phyloP scores from a whole-genome alignment of 2,329 filamentous ascomycete genomes.

The Davidsoniella eucalypti region DNA sequence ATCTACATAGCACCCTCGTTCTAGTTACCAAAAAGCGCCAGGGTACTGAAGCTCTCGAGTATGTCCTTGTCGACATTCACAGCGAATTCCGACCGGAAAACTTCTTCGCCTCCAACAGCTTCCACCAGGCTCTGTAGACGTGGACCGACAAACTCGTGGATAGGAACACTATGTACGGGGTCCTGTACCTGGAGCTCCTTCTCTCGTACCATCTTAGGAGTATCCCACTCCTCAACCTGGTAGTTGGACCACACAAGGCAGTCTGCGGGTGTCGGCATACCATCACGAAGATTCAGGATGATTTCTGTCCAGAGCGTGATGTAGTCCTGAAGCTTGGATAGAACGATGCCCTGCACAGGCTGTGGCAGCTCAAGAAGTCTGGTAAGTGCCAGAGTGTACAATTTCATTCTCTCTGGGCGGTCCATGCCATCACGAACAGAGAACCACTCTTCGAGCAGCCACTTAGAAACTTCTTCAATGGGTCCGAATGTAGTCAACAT shows the following conservation, averaged over 20 bases:
- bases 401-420: constrained; percentile 48
- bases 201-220: constrained; percentile 36
- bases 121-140: constrained; percentile 43
- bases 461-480: constrained; percentile 38
- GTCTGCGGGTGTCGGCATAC: constrained; percentile 34
- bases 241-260: constrained; percentile 30
- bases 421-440: constrained; percentile 51
- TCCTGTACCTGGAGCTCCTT: constrained; percentile 40
- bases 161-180: constrained; percentile 49
- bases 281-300: constrained; percentile 48
- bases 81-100: constrained; percentile 52
- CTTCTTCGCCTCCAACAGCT: constrained; percentile 44
- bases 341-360: constrained; percentile 38
- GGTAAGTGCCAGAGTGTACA: constrained; percentile 57
- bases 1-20: too few species aligned
- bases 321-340: constrained; percentile 52
- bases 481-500: constrained; percentile 32
- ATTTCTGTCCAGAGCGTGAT: constrained; percentile 62
- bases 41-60: constrained; percentile 38
- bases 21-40: too few species aligned
- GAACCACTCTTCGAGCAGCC: constrained; percentile 51
- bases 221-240: constrained; percentile 36
- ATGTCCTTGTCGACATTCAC: constrained; percentile 63
- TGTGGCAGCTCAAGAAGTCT: constrained; percentile 49
- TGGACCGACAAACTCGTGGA: constrained; percentile 46